These are phyloP conservation scores for Starmerella bombicola DNA, from an alignment of 805 yeast genomes.

Conservation along the genomic window DNA sequence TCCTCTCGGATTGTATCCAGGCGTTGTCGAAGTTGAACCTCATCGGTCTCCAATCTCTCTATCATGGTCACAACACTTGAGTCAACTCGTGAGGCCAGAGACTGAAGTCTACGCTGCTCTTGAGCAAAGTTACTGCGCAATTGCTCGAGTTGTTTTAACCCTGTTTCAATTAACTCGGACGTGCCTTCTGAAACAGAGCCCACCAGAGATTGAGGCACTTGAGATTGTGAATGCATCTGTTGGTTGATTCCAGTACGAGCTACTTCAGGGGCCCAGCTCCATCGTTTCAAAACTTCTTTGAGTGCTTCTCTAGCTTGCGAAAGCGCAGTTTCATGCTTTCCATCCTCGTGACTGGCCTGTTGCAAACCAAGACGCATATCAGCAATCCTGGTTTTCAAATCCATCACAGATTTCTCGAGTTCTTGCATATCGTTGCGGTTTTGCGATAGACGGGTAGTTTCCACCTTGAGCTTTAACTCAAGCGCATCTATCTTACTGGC, in stretches of 20 bases:
- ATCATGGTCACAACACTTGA: slow-evolving; percentile 17
- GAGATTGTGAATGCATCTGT: neutral
- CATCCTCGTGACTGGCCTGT: slow-evolving; percentile 8
- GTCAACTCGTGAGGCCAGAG: slow-evolving; percentile 14
- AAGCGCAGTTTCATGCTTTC: slow-evolving; percentile 1
- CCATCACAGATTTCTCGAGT: slow-evolving; percentile 5
- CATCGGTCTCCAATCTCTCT: slow-evolving; percentile 18
- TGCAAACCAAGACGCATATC: slow-evolving; percentile 15
- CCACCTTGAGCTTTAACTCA: slow-evolving; percentile 5
- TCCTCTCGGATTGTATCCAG: slow-evolving; percentile 39
- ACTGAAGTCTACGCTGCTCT: slow-evolving; percentile 12
- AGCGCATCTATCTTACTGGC: slow-evolving; percentile 1
- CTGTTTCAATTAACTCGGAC: neutral
- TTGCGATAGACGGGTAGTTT: slow-evolving; percentile 4
- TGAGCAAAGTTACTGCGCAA: slow-evolving; percentile 6
- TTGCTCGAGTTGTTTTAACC: slow-evolving; percentile 4
- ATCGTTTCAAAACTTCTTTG: slow-evolving; percentile 4
- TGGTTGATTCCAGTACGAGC: slow-evolving; percentile 3
- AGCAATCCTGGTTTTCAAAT: slow-evolving; percentile 1
- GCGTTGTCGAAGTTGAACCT: slow-evolving; percentile 13
- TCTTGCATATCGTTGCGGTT: slow-evolving; percentile 4
- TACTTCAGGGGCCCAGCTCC: slow-evolving; percentile 9
- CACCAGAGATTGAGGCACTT: neutral
- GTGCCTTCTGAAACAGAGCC: neutral
- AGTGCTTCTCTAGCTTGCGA: slow-evolving; percentile 2